Evolutionary conservation across 1,284 basidiomycete genomes (phyloP).

Genomic region (Papiliotrema fonsecae): DNA sequence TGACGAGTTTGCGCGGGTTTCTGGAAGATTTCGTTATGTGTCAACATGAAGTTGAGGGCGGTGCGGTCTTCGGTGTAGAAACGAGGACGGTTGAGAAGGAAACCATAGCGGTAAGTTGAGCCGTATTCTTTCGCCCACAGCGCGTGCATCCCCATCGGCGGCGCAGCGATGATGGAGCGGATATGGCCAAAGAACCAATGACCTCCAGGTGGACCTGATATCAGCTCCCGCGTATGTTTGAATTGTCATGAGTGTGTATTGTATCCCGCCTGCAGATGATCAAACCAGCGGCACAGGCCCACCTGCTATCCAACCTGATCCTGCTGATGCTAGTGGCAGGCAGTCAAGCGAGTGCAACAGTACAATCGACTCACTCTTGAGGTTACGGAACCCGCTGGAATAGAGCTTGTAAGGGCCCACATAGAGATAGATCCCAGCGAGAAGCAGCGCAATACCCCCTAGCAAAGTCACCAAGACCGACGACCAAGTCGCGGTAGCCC

Average conservation of each 20-base stretch:
- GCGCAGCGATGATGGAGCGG: conserved; percentile 14
- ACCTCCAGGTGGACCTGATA: conserved; percentile 11
- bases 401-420: neutral
- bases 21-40: conserved; percentile 59
- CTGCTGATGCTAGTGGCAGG: neutral
- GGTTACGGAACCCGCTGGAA: neutral
- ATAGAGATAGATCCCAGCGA: no score
- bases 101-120: conserved; percentile 21
- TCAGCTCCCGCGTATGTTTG: no score
- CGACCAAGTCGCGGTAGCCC: no score
- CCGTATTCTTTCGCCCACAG: conserved; percentile 19
- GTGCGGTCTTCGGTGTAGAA: conserved; percentile 60
- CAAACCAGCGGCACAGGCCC: neutral
- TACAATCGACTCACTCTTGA: neutral
- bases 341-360: neutral
- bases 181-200: conserved; percentile 21
- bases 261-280: neutral
- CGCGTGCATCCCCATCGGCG: conserved; percentile 13
- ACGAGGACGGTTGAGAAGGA: conserved; percentile 36
- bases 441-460: no score
- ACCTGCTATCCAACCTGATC: neutral
- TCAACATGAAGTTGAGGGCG: conserved; percentile 60
- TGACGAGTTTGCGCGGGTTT: conserved; percentile 62
- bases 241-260: no score
- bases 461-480: no score